A percentile compares a stretch with the other conserved stretches of the same genome.
Conservation (phyloP, 768 basidiomycete species). For the Megacollybia marginata region DNA sequence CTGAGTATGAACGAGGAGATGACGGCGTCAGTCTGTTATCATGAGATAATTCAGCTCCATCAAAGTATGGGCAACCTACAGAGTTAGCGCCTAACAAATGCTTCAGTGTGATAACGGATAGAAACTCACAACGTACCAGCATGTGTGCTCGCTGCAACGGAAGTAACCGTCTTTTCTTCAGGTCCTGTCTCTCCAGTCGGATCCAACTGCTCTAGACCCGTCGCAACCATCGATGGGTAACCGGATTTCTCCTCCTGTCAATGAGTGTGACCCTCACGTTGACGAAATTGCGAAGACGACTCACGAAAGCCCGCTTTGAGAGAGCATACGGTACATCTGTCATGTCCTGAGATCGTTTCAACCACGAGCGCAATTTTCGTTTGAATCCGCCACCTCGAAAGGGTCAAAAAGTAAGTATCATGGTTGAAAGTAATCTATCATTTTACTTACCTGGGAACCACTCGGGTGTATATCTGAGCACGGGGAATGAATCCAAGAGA, state of each 20-base stretch:
- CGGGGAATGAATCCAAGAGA: neutral
- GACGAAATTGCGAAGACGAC: neutral
- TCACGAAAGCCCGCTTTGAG: neutral
- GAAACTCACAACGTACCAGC: neutral
- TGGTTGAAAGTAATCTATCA: neutral
- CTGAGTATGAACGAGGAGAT: constrained; percentile 19
- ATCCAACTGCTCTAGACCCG: neutral
- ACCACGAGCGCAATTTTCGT: neutral
- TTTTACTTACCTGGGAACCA: neutral
- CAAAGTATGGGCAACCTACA: neutral
- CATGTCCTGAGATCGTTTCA: neutral
- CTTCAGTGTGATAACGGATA: neutral
- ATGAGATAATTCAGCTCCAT: neutral
- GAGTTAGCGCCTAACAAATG: neutral
- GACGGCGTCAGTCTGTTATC: constrained; percentile 10
- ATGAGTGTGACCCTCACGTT: neutral
- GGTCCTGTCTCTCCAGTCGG: neutral
- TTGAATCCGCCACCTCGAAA: neutral
- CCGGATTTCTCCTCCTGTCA: neutral
- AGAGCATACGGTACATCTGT: neutral
- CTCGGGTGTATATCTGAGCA: neutral
- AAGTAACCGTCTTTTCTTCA: neutral
- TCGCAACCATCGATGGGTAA: neutral
- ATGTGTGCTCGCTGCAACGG: neutral
- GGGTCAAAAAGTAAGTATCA: neutral